Evolutionary conservation across 106 monocot genomes (phyloP).

Genomic region (Xerophyta viscosa): DNA sequence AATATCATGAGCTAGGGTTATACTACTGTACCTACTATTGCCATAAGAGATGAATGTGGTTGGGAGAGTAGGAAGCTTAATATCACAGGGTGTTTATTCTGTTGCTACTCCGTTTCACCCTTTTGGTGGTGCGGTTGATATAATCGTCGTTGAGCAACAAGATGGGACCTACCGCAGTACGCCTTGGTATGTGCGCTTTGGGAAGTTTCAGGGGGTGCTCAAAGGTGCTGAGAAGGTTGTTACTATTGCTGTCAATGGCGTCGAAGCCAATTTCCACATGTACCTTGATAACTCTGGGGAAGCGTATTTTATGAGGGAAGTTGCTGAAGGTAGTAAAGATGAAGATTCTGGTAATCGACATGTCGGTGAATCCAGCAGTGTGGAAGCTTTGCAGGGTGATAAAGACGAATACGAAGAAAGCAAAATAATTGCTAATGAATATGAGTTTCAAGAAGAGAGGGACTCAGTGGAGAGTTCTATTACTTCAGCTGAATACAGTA

Average conservation of each 20-base stretch:
- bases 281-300: constrained; percentile 86
- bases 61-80: constrained; percentile 75
- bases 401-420: constrained; percentile 15
- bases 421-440: constrained; percentile 12
- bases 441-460: constrained; percentile 19
- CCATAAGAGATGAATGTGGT: constrained; percentile 76
- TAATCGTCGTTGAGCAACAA: constrained; percentile 83
- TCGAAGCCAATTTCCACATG: constrained; percentile 81
- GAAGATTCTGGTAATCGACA: constrained; percentile 7
- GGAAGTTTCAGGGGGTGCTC: constrained; percentile 91
- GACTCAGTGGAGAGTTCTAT: constrained; percentile 14
- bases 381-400: constrained; percentile 13
- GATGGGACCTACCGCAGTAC: constrained; percentile 93
- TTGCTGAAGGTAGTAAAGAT: constrained; percentile 25
- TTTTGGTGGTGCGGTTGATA: constrained; percentile 92
- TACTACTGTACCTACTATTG: neutral
- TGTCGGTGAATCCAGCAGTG: constrained; percentile 10
- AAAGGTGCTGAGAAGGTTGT: constrained; percentile 89
- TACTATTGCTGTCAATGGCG: constrained; percentile 70
- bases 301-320: constrained; percentile 89
- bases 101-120: constrained; percentile 98
- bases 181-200: constrained; percentile 96
- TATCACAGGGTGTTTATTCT: constrained; percentile 90
- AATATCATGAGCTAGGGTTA: neutral
- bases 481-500: constrained; percentile 23